Conservation (phyloP, 176 grass and related monocot genomes). For the Alopecurus myosuroides region DNA sequence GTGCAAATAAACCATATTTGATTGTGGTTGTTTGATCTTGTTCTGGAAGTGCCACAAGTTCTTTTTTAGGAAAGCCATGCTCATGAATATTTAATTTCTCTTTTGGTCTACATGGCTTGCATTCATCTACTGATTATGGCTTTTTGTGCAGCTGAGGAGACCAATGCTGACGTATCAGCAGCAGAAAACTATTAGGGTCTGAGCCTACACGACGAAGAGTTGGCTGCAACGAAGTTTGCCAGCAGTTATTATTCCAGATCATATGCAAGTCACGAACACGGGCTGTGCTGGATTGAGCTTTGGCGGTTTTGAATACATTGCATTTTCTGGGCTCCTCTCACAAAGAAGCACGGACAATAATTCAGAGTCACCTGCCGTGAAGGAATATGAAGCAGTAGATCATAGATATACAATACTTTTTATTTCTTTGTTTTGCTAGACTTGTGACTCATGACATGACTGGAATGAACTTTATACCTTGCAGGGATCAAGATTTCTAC, state of each 20-base stretch:
- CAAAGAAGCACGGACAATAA: constrained; percentile 41
- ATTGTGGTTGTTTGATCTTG: constrained; percentile 4
- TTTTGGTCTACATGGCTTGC: not conserved
- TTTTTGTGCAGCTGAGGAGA: constrained; percentile 53
- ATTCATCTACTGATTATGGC: not conserved
- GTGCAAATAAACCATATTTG: not conserved
- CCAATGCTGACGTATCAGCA: constrained; percentile 42
- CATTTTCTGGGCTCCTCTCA: constrained; percentile 86
- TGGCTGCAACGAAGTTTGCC: constrained; percentile 36
- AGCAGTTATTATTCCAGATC: constrained; percentile 96
- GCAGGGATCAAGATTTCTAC: constrained; percentile 73
- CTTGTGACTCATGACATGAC: not conserved
- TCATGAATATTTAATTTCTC: not conserved
- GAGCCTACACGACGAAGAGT: constrained; percentile 66
- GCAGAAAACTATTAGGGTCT: constrained; percentile 61
- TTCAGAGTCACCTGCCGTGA: constrained; percentile 39
- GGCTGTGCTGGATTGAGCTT: constrained; percentile 87
- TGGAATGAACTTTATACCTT: constrained; percentile 13
- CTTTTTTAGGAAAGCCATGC: too few relatives aligned
- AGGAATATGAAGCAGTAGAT: constrained; percentile 52
- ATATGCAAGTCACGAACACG: constrained; percentile 79
- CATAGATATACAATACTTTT: constrained; percentile 54
- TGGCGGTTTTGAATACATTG: constrained; percentile 87
- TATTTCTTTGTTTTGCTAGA: not conserved
- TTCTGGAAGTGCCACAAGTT: not conserved